Evolutionary conservation across 805 yeast species (phyloP), one percentile per base, ranked within the genome.

Genomic region (Sugiyamaella valdiviana): DNA sequence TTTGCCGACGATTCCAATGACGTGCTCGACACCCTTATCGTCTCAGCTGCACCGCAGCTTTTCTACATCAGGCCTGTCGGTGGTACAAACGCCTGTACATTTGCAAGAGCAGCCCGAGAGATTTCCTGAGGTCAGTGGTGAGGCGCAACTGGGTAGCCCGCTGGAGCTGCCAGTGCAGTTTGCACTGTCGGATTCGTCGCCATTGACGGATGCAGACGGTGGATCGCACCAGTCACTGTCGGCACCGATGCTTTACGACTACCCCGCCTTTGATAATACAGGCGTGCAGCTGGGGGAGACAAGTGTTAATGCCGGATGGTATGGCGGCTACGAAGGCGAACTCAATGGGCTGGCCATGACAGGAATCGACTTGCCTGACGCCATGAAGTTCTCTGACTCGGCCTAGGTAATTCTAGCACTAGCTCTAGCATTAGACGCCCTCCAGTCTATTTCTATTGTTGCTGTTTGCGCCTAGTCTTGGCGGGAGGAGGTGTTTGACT

Each of bases 61-160:
- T 12, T 45, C 42, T 38, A 29, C 36, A 2, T 89, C 77, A 36
- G 89, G 57, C 63, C 84, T 83, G 61, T 86, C 95, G 17, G 84
- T 83, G 19, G 78, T 61, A 32, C 85, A 61, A 39, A 87, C 64
- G 1, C 83, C 84, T 17, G 21, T 32, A 14, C 39, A 19, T 3
- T 10, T 7, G 14, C 32, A 26, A 26, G n/a, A 26, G 32, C 32
- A 26, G 9, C 7, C 14, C 4, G n/a, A 26, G 14, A 12, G 32
- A 26, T 26, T 10, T 6, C 3, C 10, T 4, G 32, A 26, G 32
- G 10, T 26, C 14, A 2, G n/a, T 26, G 32, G 14, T 26, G 32
- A 26, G 9, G n/a, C n/a, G 32, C 32, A 26, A n/a, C 32, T 26
- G 32, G 32, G 32, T 3, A 26, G 32, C 10, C 32, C 32, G 4